Evolutionary conservation across 2,329 filamentous ascomycete genomes (phyloP).

Genomic region (Cytospora paraplurivora): DNA sequence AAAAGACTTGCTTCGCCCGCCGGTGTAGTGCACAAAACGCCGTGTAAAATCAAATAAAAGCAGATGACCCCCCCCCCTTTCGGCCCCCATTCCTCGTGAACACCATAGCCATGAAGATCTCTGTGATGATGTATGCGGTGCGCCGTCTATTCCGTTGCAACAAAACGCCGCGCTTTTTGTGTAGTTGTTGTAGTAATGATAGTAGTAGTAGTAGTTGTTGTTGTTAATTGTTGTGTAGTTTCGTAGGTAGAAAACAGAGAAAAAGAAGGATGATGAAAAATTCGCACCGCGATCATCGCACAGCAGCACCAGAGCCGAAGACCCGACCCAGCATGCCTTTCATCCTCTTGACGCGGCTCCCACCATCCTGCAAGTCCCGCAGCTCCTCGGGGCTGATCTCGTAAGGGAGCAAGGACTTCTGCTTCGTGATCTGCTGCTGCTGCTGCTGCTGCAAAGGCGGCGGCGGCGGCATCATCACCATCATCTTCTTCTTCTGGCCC

Average conservation of each 20-base stretch:
- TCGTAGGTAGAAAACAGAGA: not conserved
- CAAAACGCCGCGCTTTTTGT: constrained; percentile 11
- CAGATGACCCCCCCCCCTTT: not conserved
- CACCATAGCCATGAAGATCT: constrained; percentile 2
- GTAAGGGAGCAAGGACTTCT: constrained; percentile 50
- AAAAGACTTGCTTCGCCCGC: not conserved
- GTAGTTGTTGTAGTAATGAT: not conserved
- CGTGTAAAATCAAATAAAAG: constrained; percentile 3
- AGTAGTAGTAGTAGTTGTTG: not conserved
- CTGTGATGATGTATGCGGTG: constrained; percentile 9
- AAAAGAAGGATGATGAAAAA: not conserved
- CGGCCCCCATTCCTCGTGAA: constrained; percentile 3
- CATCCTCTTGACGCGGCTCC: constrained; percentile 48
- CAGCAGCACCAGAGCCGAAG: constrained; percentile 46
- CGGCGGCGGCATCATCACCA: too few species aligned
- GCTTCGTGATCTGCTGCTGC: constrained; percentile 29
- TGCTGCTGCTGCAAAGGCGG: constrained; percentile 7
- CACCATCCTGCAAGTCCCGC: constrained; percentile 50
- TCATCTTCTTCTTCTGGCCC: too few species aligned
- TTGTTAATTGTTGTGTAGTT: not conserved
- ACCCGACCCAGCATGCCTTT: constrained; percentile 58
- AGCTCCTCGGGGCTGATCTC: constrained; percentile 58
- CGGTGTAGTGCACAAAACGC: constrained; percentile 7
- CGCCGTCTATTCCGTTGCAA: constrained; percentile 17
- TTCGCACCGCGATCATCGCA: constrained; percentile 37